Evolutionary conservation across 2,329 filamentous ascomycete species (phyloP).

Genomic region (Pseudogymnoascus sp.): DNA sequence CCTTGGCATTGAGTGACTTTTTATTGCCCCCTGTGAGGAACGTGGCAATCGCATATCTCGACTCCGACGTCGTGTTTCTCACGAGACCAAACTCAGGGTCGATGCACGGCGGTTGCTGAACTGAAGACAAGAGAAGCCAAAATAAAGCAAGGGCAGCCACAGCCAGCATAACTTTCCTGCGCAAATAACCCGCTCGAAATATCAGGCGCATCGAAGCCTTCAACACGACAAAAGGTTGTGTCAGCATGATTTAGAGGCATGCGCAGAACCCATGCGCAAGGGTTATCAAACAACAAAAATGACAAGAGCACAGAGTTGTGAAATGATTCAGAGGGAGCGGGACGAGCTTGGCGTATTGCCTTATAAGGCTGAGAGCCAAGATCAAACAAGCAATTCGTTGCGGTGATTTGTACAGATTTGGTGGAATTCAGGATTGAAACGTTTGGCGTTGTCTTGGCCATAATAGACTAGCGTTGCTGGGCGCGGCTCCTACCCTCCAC

Average conservation of each 20-base stretch:
- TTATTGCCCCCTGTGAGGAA: slow-evolving; percentile 29
- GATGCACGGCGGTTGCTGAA: neutral
- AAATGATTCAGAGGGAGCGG: neutral
- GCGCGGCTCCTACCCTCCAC: neutral
- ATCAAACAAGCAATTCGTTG: neutral
- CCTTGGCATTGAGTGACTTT: slow-evolving; percentile 16
- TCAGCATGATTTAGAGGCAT: neutral
- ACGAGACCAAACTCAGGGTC: neutral
- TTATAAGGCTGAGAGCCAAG: neutral
- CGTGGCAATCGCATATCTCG: slow-evolving; percentile 28
- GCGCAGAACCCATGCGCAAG: neutral
- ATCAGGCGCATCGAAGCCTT: neutral
- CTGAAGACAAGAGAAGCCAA: neutral
- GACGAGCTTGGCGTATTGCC: neutral
- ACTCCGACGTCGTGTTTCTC: neutral
- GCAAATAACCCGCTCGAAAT: neutral
- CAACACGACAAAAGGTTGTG: neutral
- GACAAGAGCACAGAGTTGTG: neutral
- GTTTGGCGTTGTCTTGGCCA: neutral
- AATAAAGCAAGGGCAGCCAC: neutral
- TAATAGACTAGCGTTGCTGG: neutral
- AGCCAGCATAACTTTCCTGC: neutral
- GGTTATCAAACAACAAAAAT: neutral
- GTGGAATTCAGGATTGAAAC: neutral
- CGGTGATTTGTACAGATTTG: neutral